Evolutionary conservation across 345 rosid genomes (phyloP).

Genomic region (Pugionium cornutum): DNA sequence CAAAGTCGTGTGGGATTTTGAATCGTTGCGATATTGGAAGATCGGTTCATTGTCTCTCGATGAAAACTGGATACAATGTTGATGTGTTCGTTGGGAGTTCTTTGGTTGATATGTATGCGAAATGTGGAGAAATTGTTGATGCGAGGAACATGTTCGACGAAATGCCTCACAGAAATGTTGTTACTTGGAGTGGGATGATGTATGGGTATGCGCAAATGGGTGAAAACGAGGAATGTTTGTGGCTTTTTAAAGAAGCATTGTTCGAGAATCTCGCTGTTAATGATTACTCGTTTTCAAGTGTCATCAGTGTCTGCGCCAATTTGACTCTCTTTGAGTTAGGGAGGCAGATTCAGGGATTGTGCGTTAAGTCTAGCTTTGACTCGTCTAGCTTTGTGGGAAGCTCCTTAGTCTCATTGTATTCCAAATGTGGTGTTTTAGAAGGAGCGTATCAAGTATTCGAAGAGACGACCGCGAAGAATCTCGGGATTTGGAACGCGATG

Average conservation of each 20-base stretch:
- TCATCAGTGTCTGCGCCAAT: slow-evolving; percentile 69
- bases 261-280: slow-evolving; percentile 60
- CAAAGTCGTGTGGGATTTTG: slow-evolving; percentile 72
- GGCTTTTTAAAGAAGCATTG: slow-evolving; percentile 66
- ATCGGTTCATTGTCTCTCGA: slow-evolving; percentile 60
- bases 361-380: slow-evolving; percentile 69
- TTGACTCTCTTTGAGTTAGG: slow-evolving; percentile 80
- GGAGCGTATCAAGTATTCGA: slow-evolving; percentile 59
- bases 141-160: slow-evolving; percentile 75
- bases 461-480: slow-evolving; percentile 59
- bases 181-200: slow-evolving; percentile 96
- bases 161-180: slow-evolving; percentile 85
- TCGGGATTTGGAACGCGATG: slow-evolving; percentile 92
- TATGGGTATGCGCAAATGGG: slow-evolving; percentile 76
- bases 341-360: slow-evolving; percentile 78
- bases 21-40: slow-evolving; percentile 57
- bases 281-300: slow-evolving; percentile 81
- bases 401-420: slow-evolving; percentile 76
- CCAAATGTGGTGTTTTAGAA: slow-evolving; percentile 72
- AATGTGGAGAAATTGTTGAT: slow-evolving; percentile 58
- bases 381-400: slow-evolving; percentile 75
- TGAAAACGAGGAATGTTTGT: slow-evolving; percentile 68
- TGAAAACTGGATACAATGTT: slow-evolving; percentile 59
- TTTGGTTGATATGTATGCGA: slow-evolving; percentile 78
- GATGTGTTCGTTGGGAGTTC: slow-evolving; percentile 89